phyloP scores from a whole-genome alignment of 345 rosid species.

The Sisymbrium altissimum region DNA sequence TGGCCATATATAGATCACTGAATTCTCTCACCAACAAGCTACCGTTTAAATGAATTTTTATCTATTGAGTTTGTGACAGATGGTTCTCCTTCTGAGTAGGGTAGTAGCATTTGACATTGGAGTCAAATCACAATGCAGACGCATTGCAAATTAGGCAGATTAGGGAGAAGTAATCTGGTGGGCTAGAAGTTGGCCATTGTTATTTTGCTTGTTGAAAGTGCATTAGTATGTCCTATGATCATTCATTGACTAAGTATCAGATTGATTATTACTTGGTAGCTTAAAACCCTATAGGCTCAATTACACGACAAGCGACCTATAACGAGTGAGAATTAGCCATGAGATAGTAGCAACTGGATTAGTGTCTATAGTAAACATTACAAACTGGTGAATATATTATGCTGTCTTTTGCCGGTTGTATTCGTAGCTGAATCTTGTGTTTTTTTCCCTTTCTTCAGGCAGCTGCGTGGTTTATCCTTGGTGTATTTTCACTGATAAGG shows the following conservation, averaged over 20 bases:
- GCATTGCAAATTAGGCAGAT: conserved; percentile 3
- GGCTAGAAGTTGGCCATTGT: background rate
- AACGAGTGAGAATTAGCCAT: conserved; percentile 2
- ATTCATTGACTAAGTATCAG: background rate
- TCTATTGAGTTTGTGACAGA: background rate
- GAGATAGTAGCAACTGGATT: conserved; percentile 8
- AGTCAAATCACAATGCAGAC: background rate
- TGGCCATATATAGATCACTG: background rate
- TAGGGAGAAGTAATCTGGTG: background rate
- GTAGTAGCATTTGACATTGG: background rate
- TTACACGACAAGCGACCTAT: background rate
- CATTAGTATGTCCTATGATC: conserved; percentile 1
- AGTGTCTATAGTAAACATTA: conserved; percentile 6
- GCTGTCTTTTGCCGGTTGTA: background rate
- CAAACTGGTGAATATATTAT: background rate
- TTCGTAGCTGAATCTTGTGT: background rate
- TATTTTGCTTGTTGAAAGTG: background rate
- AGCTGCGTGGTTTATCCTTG: conserved; percentile 53
- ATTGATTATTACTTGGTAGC: conserved; percentile 10
- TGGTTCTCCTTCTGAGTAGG: background rate
- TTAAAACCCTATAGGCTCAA: background rate
- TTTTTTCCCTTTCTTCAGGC: conserved; percentile 38
- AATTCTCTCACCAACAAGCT: background rate
- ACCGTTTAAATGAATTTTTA: background rate
- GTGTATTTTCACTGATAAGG: conserved; percentile 59